Conservation (phyloP, 352 stramenopile species). For the Phytophthora pluvialis region DNA sequence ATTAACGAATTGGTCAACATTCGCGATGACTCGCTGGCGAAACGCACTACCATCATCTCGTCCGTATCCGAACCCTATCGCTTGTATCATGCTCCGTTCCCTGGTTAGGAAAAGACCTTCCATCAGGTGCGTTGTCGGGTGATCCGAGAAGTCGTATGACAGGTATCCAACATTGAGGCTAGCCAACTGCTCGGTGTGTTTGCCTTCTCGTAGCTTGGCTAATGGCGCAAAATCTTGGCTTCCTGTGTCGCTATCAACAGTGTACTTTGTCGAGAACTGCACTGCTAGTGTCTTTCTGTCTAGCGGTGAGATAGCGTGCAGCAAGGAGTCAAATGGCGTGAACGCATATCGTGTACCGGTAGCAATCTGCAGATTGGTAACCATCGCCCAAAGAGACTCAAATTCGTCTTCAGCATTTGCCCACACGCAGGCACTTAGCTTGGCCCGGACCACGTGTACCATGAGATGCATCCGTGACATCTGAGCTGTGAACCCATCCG, state of each 20-base stretch:
- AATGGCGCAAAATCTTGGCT: neutral
- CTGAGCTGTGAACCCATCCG: conserved; percentile 16
- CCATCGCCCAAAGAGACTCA: conserved; percentile 40
- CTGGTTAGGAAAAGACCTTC: conserved; percentile 71
- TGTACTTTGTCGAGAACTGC: conserved; percentile 37
- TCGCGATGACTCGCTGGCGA: conserved; percentile 37
- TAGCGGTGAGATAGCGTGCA: conserved; percentile 41
- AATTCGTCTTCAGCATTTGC: conserved; percentile 38
- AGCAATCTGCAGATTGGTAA: conserved; percentile 34
- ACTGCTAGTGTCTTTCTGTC: conserved; percentile 52
- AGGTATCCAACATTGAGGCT: conserved; percentile 76
- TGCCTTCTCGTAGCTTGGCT: neutral
- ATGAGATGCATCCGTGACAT: conserved; percentile 28
- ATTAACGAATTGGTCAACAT: conserved; percentile 65
- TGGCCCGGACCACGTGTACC: conserved; percentile 47
- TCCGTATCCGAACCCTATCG: conserved; percentile 67
- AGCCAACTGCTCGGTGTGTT: neutral
- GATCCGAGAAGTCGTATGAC: conserved; percentile 83
- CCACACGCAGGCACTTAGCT: conserved; percentile 63
- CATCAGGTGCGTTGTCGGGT: conserved; percentile 81
- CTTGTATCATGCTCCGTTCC: conserved; percentile 29
- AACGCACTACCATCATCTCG: conserved; percentile 62
- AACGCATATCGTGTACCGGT: conserved; percentile 34
- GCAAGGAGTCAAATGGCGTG: conserved; percentile 78
- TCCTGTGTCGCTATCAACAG: neutral